These are phyloP conservation scores for Starmerella tilneyi DNA, from an alignment of 805 yeast genomes.

Conservation along the genomic window DNA sequence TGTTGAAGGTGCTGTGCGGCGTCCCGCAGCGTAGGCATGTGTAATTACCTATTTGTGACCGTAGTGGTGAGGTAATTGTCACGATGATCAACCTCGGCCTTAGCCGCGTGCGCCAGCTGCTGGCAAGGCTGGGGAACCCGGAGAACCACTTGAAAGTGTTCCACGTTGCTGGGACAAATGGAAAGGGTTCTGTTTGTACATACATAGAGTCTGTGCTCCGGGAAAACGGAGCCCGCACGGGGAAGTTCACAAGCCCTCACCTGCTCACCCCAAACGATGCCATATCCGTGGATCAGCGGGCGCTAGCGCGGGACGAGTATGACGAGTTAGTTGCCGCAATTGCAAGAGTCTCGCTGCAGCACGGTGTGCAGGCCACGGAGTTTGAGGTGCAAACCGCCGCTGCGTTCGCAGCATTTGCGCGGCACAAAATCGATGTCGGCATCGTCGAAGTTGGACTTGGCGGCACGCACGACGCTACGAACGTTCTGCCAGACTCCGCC, in stretches of 20 bases:
- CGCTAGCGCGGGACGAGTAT: constrained; percentile 44
- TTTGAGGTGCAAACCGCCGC: constrained; percentile 79
- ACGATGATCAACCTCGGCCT: constrained; percentile 55
- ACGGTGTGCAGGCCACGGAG: constrained; percentile 62
- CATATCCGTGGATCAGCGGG: constrained; percentile 51
- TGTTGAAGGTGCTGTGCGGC: no score
- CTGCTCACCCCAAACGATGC: constrained; percentile 63
- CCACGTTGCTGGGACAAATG: constrained; percentile 96
- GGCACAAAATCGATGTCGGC: constrained; percentile 55
- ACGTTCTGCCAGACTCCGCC: constrained; percentile 39
- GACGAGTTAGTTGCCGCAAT: constrained; percentile 35
- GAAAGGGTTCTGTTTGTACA: constrained; percentile 88
- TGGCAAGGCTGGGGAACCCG: constrained; percentile 54
- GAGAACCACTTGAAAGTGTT: constrained; percentile 53
- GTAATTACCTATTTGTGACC: no score
- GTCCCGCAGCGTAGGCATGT: no score
- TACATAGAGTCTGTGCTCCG: constrained; percentile 60
- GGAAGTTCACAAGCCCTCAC: constrained; percentile 87
- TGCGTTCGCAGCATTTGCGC: constrained; percentile 65
- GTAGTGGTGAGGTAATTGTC: no score
- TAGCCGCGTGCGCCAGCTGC: constrained; percentile 39
- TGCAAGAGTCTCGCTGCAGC: constrained; percentile 36
- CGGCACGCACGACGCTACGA: constrained; percentile 82
- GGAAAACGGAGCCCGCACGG: constrained; percentile 42
- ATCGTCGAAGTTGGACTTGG: constrained; percentile 93